Percentiles rank a stretch among this genome's conserved stretches.
Conservation (phyloP, 108 stramenopile species). For the Cyclostephanos invisitatus region DNA sequence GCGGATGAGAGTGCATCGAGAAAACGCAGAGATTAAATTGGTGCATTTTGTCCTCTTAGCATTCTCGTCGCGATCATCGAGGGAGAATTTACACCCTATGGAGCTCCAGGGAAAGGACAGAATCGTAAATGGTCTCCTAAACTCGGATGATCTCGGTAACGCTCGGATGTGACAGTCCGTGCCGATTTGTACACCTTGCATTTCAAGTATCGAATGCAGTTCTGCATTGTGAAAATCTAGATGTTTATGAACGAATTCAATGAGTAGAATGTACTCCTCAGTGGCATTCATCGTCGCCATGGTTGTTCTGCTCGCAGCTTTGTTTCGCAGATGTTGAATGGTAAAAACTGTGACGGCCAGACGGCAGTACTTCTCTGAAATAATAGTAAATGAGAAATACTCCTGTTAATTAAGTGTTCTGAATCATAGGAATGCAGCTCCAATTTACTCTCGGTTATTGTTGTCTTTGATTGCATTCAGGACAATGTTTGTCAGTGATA, state of each 20-base stretch:
- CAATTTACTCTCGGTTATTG: too few species aligned
- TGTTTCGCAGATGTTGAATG: too few species aligned
- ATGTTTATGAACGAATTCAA: constrained; percentile 81
- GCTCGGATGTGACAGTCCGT: constrained; percentile 37
- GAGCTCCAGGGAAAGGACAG: constrained; percentile 45
- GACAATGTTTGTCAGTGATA: too few species aligned
- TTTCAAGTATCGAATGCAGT: constrained; percentile 63
- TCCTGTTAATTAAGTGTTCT: too few species aligned
- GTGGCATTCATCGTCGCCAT: constrained; percentile 9
- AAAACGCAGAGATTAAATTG: constrained; percentile 52
- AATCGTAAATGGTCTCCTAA: constrained; percentile 46
- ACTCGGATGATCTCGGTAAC: constrained; percentile 41
- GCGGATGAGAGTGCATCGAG: constrained; percentile 69
- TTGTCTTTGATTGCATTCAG: too few species aligned
- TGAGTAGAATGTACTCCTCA: constrained; percentile 60
- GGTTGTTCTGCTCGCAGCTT: too few species aligned
- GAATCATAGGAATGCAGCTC: too few species aligned
- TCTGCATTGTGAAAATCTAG: constrained; percentile 82
- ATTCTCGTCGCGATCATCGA: constrained; percentile 21
- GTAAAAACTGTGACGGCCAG: too few species aligned
- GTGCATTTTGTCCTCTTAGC: constrained; percentile 17
- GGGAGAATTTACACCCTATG: constrained; percentile 37
- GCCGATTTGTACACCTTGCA: constrained; percentile 63
- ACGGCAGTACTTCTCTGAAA: too few species aligned
- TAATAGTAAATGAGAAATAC: too few species aligned